Evolutionary conservation across 495 filamentous ascomycete genomes (phyloP), one percentile per base, ranked within the genome.

Genomic region (Aspergillus funiculosus): DNA sequence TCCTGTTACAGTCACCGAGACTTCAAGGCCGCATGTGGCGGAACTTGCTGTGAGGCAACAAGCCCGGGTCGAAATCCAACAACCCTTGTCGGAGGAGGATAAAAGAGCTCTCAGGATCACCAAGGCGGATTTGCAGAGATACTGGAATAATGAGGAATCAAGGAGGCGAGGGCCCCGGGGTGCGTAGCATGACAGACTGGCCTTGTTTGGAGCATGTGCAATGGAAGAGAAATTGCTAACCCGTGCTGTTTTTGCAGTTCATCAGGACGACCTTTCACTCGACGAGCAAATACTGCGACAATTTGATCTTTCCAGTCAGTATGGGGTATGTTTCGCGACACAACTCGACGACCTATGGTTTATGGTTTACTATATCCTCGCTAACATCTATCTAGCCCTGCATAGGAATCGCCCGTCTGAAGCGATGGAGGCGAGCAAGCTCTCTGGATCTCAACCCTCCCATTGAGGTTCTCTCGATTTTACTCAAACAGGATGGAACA

Each of bases 381-480:
- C 55, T 64, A 47, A 62, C 41, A 39, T 28, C 10, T 34, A 15
- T 52, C 5, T 59, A 95, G 87, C 94, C 92, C 1, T 94, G 86
- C 58, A 84, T 95, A 41, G 94, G 94, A 1, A 89, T 94, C 18
- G 64, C 79, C 8, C 77, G 94, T 6, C 54, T 84, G 39, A 86
- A 85, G 64, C 84, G 94, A 0, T 99, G 94, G 94, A 79, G 85
- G 55, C 77, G 94, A 7, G 94, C 94, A 2, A 68, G 94, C 31
- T 68, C 66, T 34, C 64, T 99, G 34, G 83, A 83, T 1, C 66
- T 99, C 37, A 76, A 86, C 27, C 94, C 94, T 0, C 92, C 94
- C 1, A 73, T 95, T 24, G 90, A 96, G 62, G 89, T 97, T n/a
- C 71, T 96, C 3, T 85, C 88, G 0, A 86, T 95, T 17, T 59